Percentiles rank a stretch among this genome's conserved stretches.
Conservation (phyloP, 306 rosid species). For the Vachellia collinsii region DNA sequence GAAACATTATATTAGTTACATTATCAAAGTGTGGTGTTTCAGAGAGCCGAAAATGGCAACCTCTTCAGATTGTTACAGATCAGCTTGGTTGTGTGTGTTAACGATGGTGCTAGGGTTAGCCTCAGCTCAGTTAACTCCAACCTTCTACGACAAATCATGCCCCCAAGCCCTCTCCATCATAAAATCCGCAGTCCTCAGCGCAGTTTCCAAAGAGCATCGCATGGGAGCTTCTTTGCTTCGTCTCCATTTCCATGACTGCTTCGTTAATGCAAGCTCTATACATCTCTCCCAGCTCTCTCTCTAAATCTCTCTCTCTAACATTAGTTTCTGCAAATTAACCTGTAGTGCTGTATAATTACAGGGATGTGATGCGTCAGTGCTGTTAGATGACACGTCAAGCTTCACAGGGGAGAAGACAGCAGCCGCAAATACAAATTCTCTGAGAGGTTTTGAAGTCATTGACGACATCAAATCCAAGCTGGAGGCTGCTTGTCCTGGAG, state of each 20-base stretch:
- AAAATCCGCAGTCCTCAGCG: slow-evolving; percentile 47
- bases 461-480: slow-evolving; percentile 62
- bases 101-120: slow-evolving; percentile 30
- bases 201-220: slow-evolving; percentile 62
- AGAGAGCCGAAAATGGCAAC: slow-evolving; percentile 37
- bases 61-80: background rate
- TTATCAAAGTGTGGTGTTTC: background rate
- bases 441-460: slow-evolving; percentile 71
- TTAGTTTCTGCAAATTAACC: background rate
- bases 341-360: background rate
- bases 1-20: background rate
- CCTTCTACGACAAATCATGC: slow-evolving; percentile 50
- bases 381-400: slow-evolving; percentile 68
- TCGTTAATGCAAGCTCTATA: slow-evolving; percentile 53
- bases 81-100: slow-evolving; percentile 38
- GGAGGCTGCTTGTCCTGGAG: slow-evolving; percentile 64
- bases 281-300: no score
- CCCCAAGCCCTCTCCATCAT: slow-evolving; percentile 56
- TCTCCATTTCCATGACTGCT: slow-evolving; percentile 69
- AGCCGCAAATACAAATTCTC: slow-evolving; percentile 54
- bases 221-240: slow-evolving; percentile 78
- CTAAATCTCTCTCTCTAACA: background rate
- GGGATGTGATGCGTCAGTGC: slow-evolving; percentile 84
- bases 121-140: slow-evolving; percentile 49
- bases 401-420: slow-evolving; percentile 77